phyloP scores from a whole-genome alignment of 305 asterid species.

The Solanum hybrid region DNA sequence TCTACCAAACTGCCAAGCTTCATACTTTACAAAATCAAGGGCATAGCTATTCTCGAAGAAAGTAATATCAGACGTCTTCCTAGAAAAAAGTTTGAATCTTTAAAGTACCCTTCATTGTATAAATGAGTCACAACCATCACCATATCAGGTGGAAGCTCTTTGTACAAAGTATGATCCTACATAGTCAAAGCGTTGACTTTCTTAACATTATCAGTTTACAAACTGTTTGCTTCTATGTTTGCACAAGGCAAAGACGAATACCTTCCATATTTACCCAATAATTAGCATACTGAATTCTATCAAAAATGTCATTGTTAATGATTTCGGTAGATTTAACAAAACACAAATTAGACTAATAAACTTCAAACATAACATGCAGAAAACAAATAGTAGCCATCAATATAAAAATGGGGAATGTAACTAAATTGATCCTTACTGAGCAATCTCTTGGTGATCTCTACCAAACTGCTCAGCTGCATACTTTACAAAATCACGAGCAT shows the following conservation, averaged over 20 bases:
- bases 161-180: slow-evolving; percentile 19
- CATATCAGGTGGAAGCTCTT: slow-evolving; percentile 56
- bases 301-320: not conserved
- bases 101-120: slow-evolving; percentile 42
- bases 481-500: too few species aligned
- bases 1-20: slow-evolving; percentile 50
- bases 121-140: slow-evolving; percentile 35
- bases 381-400: not conserved
- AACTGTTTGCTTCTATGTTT: not conserved
- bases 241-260: not conserved
- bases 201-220: not conserved
- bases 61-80: slow-evolving; percentile 18
- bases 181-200: not conserved
- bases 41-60: slow-evolving; percentile 43
- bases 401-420: too few species aligned
- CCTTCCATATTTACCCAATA: not conserved
- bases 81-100: slow-evolving; percentile 34
- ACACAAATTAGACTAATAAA: not conserved
- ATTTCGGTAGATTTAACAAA: not conserved
- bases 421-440: too few species aligned
- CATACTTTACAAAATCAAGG: slow-evolving; percentile 45
- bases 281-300: not conserved
- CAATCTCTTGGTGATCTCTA: too few species aligned
- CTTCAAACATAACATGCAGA: not conserved
- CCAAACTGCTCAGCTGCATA: too few species aligned